A percentile compares a stretch with the other conserved stretches of the same genome.
These are phyloP conservation scores for Williopsis jadinii DNA, from an alignment of 1,139 yeast species.

Conservation along the genomic window DNA sequence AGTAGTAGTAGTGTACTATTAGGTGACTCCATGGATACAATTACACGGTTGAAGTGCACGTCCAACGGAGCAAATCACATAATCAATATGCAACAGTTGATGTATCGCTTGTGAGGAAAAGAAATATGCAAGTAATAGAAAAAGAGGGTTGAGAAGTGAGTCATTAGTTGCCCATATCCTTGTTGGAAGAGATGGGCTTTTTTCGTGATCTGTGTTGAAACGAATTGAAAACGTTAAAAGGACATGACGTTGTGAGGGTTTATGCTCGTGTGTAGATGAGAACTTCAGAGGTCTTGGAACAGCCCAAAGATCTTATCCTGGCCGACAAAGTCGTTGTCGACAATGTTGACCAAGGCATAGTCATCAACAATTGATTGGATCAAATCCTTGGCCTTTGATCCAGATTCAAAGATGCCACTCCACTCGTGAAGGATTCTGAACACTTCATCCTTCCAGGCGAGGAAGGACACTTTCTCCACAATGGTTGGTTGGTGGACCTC, in stretches of 20 bases:
- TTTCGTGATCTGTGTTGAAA: slow-evolving; percentile 2
- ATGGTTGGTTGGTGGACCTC: slow-evolving; percentile 89
- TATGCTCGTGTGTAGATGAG: no score
- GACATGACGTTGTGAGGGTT: not conserved
- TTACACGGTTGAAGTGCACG: slow-evolving; percentile 1
- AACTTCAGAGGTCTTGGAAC: slow-evolving; percentile 21
- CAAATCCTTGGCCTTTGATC: slow-evolving; percentile 30
- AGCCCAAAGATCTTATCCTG: slow-evolving; percentile 42
- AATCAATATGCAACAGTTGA: slow-evolving; percentile 10
- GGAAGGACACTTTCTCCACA: slow-evolving; percentile 80
- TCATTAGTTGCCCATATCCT: not conserved
- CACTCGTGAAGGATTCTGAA: slow-evolving; percentile 79
- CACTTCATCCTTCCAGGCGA: slow-evolving; percentile 97
- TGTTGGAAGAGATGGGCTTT: slow-evolving; percentile 1
- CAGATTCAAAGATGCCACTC: slow-evolving; percentile 49
- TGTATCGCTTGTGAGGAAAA: not conserved
- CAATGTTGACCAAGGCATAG: slow-evolving; percentile 79
- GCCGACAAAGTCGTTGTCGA: slow-evolving; percentile 70
- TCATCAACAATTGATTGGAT: slow-evolving; percentile 46
- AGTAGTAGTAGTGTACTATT: not conserved
- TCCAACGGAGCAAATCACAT: not conserved
- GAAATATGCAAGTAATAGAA: not conserved
- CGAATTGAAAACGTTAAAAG: not conserved
- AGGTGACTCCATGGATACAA: not conserved
- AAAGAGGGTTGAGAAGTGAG: not conserved